Conservation (phyloP, 768 basidiomycete genomes). For the Boletus huronensis region DNA sequence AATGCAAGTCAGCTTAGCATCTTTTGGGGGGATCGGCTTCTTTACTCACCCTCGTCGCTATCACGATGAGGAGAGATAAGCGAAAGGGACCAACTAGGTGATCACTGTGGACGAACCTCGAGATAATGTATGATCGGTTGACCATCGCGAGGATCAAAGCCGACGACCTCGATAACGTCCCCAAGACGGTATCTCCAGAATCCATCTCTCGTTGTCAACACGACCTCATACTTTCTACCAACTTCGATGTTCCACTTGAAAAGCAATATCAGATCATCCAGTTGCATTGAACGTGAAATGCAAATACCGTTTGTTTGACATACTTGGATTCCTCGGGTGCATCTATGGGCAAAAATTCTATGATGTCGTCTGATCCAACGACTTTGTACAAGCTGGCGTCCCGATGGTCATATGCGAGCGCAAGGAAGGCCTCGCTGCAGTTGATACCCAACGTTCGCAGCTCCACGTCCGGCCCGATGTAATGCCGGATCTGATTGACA, state of each 20-base stretch:
- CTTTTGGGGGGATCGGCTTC: neutral
- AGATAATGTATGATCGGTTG: constrained; percentile 22
- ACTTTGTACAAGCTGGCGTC: constrained; percentile 23
- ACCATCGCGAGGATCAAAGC: constrained; percentile 23
- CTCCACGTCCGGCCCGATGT: constrained; percentile 20
- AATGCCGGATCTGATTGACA: constrained; percentile 10
- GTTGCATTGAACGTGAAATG: neutral
- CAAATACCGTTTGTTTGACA: constrained; percentile 16
- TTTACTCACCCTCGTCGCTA: constrained; percentile 23
- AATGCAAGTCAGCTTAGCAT: neutral
- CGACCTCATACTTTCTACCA: constrained; percentile 17
- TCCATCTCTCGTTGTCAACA: constrained; percentile 25
- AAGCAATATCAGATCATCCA: neutral
- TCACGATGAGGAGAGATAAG: neutral
- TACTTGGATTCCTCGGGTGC: constrained; percentile 21
- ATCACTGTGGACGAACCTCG: constrained; percentile 11
- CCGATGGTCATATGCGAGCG: constrained; percentile 21
- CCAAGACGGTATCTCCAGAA: constrained; percentile 24
- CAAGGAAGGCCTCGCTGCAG: constrained; percentile 23
- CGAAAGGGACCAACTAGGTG: neutral
- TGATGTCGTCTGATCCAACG: constrained; percentile 24
- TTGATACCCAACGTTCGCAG: constrained; percentile 20
- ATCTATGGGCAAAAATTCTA: constrained; percentile 20
- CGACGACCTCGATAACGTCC: constrained; percentile 19
- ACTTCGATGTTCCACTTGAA: constrained; percentile 21